phyloP scores from a whole-genome alignment of 2,329 filamentous ascomycete genomes.

The Arthroderma sp. region DNA sequence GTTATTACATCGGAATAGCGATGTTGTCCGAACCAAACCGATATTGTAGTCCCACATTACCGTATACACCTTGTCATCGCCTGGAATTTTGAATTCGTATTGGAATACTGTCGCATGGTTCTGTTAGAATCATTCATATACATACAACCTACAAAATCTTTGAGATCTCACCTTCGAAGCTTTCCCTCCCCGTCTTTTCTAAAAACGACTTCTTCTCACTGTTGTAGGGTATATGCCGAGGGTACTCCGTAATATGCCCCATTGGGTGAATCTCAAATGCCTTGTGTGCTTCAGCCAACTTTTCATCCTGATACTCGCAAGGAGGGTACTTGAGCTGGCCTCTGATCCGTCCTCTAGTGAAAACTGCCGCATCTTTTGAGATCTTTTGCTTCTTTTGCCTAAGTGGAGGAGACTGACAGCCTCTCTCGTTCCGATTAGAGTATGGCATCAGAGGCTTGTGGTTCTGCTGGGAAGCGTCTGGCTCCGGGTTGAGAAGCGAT shows the following conservation, averaged over 20 bases:
- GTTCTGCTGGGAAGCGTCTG: constrained; percentile 28
- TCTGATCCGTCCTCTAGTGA: constrained; percentile 49
- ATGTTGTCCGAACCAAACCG: constrained; percentile 83
- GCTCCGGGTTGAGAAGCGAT: constrained; percentile 54
- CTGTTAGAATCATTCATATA: not conserved
- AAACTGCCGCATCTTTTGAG: constrained; percentile 52
- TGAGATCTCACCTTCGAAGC: constrained; percentile 21
- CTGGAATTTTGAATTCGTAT: constrained; percentile 66
- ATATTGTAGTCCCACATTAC: constrained; percentile 98
- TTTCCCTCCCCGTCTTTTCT: constrained; percentile 73
- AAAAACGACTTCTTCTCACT: constrained; percentile 86
- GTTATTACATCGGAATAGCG: constrained; percentile 82
- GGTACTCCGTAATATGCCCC: constrained; percentile 48
- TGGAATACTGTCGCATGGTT: constrained; percentile 53
- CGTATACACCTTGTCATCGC: constrained; percentile 53
- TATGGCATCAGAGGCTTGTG: constrained; percentile 27
- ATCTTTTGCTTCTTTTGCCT: constrained; percentile 43
- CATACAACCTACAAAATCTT: not conserved
- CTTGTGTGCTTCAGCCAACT: constrained; percentile 46
- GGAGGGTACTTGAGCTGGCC: constrained; percentile 63
- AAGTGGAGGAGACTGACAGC: constrained; percentile 16
- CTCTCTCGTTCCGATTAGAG: constrained; percentile 34
- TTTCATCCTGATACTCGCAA: constrained; percentile 53
- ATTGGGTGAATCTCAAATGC: constrained; percentile 55
- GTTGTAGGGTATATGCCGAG: constrained; percentile 79